Evolutionary conservation across 2,329 filamentous ascomycete species (phyloP), one percentile per base, ranked within the genome.

Genomic region (Camillea tinctor): DNA sequence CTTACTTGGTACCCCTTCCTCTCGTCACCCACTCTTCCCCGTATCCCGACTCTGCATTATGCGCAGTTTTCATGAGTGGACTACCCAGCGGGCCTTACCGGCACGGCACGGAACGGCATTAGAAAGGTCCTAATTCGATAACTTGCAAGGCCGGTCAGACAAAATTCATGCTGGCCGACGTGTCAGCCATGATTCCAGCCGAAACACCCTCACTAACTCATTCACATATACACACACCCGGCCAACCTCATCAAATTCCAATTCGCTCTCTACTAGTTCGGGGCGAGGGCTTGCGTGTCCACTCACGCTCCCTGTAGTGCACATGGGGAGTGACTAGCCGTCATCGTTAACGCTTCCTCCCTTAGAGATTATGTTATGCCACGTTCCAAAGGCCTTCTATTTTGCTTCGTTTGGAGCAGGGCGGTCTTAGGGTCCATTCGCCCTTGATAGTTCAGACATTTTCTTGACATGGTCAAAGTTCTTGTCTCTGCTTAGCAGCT

Each of bases 291-390:
- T 60, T 60, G 51, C 51, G 19, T 21, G 57, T 58, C 55, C 60
- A 59, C 21, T 60, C 63, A 53, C 36, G 56, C 51, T 60, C 52
- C 55, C 44, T 40, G 23, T 54, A 60, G 55, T 55, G 60, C 51
- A 55, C 26, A 58, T 57, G 24, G 57, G n/a, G 23, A 24, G 62
- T 58, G 59, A 57, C 60, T 57, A 52, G 54, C 59, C 61, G 64
- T 65, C 59, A 62, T 58, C 48, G 62, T 60, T 56, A 60, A 67
- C 60, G 63, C 67, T 66, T 58, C 61, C 64, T 68, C 54, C 61
- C 61, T 64, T 61, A 64, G 59, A 64, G 54, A 55, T 57, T 53
- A 57, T 65, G 66, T 63, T 60, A 66, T 69, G 68, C 68, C 68
- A 70, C 68, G 68, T 69, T 68, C 68, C 61, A 63, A 60, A 60